Evolutionary conservation across 2,329 filamentous ascomycete species (phyloP), one percentile per base, ranked within the genome.

Genomic region (Arachnomyces sp.): DNA sequence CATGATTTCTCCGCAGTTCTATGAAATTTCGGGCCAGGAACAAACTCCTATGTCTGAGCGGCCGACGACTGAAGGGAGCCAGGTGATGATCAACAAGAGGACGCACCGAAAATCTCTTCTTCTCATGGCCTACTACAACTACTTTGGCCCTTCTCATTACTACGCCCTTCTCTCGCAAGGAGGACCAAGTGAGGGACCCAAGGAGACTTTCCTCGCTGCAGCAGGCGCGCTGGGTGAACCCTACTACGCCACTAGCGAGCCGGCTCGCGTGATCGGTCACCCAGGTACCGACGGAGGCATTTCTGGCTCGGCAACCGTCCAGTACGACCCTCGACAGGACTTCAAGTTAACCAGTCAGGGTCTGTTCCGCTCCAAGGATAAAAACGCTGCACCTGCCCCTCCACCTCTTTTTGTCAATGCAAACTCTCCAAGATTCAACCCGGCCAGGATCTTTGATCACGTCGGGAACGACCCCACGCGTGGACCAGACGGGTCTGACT

Each of bases 1-100:
- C 7, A 64, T 66, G 3, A 64, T 59, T 31, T 66, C 66, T 12
- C 65, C 65, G 6, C 52, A 61, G n/a, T 69, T 63, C 45, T 68
- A 63, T 46, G 52, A 59, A 28, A 63, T 69, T 25, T 64, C 64
- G 4, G 21, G 5, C 21, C 59, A 59, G 12, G 55, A 59, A 31
- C 46, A 53, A 11, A 51, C 60, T 9, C 21, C 21, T 9, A 25
- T 39, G 9, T 49, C 49, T 30, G 12, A 28, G 2, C 25, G 21
- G 21, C 21, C 37, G 9, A 32, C 37, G 4, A 29, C 37, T 12
- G 37, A 39, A 18, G 16, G 28, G 14, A 30, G 37, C 15, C 28
- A 29, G 13, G 13, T 39, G 11, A 17, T 39, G 25, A 31, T 39
- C 28, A 32, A 28, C n/a, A 39, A 39, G 28, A 31, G 13, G 7